These are phyloP conservation scores for Spirogloea muscicola DNA, from an alignment of 139 green algal genomes.

Conservation along the genomic window DNA sequence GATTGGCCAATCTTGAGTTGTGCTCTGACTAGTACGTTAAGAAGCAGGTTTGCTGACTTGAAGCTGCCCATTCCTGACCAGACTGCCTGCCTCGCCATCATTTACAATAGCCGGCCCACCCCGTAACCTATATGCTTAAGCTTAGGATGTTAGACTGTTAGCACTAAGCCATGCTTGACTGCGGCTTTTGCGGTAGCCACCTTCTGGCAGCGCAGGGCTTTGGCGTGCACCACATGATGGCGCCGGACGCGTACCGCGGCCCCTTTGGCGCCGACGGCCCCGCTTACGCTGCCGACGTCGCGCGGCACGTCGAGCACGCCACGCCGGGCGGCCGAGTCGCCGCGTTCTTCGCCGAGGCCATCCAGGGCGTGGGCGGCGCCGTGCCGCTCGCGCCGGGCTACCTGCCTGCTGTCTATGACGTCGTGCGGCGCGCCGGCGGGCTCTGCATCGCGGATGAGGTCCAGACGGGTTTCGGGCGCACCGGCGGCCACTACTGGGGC, in stretches of 20 bases:
- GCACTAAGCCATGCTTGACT: too few species aligned
- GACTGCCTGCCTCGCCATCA: too few species aligned
- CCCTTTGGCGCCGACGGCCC: slow-evolving; percentile 76
- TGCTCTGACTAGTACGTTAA: too few species aligned
- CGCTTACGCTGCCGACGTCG: slow-evolving; percentile 68
- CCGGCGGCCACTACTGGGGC: slow-evolving; percentile 88
- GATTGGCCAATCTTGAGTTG: too few species aligned
- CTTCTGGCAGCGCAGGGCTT: slow-evolving; percentile 58
- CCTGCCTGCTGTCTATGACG: slow-evolving; percentile 82
- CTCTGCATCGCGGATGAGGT: slow-evolving; percentile 97
- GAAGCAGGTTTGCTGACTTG: too few species aligned
- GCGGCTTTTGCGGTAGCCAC: too few species aligned
- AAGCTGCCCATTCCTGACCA: too few species aligned
- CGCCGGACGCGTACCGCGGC: slow-evolving; percentile 88
- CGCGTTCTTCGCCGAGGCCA: slow-evolving; percentile 88
- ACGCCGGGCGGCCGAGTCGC: slow-evolving; percentile 67
- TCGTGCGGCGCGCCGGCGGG: slow-evolving; percentile 79
- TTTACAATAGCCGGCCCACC: too few species aligned
- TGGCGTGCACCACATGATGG: slow-evolving; percentile 82
- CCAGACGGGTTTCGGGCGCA: slow-evolving; percentile 95
- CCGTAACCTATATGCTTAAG: too few species aligned
- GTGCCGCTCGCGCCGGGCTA: slow-evolving; percentile 79
- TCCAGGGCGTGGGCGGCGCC: slow-evolving; percentile 83
- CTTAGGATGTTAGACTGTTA: too few species aligned
- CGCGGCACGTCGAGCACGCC: slow-evolving; percentile 63